Evolutionary conservation across 345 rosid genomes (phyloP).

Genomic region (Eucalyptus marginata): DNA sequence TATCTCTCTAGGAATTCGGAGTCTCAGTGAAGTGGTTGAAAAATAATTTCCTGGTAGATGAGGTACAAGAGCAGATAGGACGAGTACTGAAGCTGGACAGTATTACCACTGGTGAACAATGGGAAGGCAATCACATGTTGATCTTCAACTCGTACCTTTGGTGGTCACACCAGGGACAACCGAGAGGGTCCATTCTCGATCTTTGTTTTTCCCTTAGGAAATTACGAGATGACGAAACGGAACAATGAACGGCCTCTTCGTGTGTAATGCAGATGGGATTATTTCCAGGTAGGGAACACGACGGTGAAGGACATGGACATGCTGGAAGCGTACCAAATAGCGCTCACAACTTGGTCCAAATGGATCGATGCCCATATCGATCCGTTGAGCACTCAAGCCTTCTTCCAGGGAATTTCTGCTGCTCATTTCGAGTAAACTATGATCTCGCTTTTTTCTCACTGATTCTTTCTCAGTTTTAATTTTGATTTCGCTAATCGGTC

Average conservation of each 20-base stretch:
- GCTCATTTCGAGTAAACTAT: slow-evolving; percentile 21
- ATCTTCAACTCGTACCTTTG: slow-evolving; percentile 68
- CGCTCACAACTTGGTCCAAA: slow-evolving; percentile 54
- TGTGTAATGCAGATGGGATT: slow-evolving; percentile 44
- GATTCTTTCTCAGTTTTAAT: not conserved
- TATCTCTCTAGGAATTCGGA: slow-evolving; percentile 24
- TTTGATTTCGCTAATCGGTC: not conserved
- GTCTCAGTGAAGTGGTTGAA: slow-evolving; percentile 22
- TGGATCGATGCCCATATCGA: slow-evolving; percentile 53
- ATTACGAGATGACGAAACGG: not conserved
- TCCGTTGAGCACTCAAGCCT: slow-evolving; percentile 26
- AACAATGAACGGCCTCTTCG: not conserved
- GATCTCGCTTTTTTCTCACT: not conserved
- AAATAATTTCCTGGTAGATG: slow-evolving; percentile 45
- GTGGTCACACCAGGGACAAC: slow-evolving; percentile 46
- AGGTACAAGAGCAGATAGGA: slow-evolving; percentile 26
- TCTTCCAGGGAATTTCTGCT: slow-evolving; percentile 55
- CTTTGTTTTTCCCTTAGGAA: not conserved
- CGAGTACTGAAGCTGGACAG: slow-evolving; percentile 43
- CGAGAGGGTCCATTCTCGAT: not conserved
- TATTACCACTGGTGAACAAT: slow-evolving; percentile 20
- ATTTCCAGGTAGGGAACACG: slow-evolving; percentile 32
- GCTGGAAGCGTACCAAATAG: slow-evolving; percentile 45
- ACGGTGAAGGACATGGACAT: slow-evolving; percentile 43
- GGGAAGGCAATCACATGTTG: slow-evolving; percentile 39